Conservation (phyloP, 2,329 filamentous ascomycete genomes). For the Colletotrichum zoysiae region DNA sequence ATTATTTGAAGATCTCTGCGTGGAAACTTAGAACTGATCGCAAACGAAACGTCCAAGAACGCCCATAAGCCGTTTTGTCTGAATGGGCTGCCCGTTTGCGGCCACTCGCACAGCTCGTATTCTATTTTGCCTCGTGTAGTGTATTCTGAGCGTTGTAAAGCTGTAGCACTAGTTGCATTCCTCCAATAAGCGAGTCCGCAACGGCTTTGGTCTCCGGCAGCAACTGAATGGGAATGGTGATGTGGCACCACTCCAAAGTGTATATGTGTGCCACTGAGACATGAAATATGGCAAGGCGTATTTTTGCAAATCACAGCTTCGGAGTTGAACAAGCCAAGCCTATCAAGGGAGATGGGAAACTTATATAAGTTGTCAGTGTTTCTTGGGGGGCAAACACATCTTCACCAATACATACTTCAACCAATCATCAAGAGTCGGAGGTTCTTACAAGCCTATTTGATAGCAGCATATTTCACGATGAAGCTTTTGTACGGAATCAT, state of each 20-base stretch:
- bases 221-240: neutral
- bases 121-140: neutral
- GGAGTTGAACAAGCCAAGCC: neutral
- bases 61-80: neutral
- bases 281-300: neutral
- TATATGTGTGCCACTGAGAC: neutral
- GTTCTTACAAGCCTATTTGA: neutral
- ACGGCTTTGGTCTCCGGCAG: neutral
- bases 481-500: neutral
- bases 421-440: neutral
- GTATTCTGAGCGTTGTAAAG: neutral
- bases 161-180: neutral
- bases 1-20: neutral
- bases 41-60: conserved; percentile 3
- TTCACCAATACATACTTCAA: neutral
- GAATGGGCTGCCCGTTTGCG: conserved; percentile 1
- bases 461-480: neutral
- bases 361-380: neutral
- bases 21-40: neutral
- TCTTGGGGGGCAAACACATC: too few species aligned
- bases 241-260: neutral
- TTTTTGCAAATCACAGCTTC: neutral
- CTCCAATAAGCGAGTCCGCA: neutral
- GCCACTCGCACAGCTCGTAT: neutral
- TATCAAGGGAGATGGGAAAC: neutral